phyloP scores from a whole-genome alignment of 2,329 filamentous ascomycete species.

The Apiospora phragmitis region DNA sequence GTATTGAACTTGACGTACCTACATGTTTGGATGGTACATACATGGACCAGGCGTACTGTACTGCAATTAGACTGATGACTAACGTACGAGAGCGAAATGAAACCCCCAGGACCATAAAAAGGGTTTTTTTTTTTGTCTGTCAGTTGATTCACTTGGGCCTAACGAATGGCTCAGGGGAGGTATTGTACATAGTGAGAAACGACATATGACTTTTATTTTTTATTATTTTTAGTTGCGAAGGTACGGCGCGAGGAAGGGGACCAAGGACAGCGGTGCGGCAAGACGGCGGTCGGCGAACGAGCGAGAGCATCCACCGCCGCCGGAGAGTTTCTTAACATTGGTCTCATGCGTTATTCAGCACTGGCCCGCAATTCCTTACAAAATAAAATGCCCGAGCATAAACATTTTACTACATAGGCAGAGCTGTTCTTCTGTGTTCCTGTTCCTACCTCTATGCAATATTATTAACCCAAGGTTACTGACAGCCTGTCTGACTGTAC shows the following conservation, averaged over 20 bases:
- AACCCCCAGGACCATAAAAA: neutral
- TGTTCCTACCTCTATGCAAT: neutral
- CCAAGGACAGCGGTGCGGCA: neutral
- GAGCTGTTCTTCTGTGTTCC: neutral
- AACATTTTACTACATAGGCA: neutral
- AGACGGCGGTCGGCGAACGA: neutral
- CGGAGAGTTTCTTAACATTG: constrained; percentile 1
- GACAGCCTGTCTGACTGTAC: neutral
- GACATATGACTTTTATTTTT: neutral
- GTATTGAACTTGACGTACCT: neutral
- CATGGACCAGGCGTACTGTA: neutral
- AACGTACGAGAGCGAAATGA: constrained; percentile 1
- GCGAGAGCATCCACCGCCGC: neutral
- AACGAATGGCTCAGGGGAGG: neutral
- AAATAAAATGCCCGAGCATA: neutral
- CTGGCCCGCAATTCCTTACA: neutral
- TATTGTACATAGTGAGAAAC: neutral
- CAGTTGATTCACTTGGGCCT: neutral
- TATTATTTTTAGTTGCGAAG: too few relatives aligned
- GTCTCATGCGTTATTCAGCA: neutral
- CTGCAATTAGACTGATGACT: neutral
- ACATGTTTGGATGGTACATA: neutral
- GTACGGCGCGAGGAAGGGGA: neutral
- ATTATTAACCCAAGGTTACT: neutral
- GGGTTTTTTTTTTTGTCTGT: neutral